Conservation (phyloP, 257 asterid genomes). For the Catharanthus roseus region DNA sequence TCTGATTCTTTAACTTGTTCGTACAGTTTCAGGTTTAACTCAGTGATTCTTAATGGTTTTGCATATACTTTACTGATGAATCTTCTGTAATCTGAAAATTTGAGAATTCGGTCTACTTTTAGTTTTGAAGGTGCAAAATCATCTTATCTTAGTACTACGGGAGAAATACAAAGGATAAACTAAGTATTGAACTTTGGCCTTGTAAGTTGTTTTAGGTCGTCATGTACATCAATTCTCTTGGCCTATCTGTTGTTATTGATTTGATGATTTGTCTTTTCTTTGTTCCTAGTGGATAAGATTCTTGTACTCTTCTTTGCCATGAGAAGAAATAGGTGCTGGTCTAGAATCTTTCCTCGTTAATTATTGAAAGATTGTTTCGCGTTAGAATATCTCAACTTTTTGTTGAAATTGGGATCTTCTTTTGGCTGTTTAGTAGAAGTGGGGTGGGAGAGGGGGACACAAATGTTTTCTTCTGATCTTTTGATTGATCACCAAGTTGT, state of each 20-base stretch:
- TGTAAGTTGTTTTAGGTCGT: not conserved
- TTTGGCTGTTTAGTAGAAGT: not conserved
- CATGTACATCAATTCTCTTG: not conserved
- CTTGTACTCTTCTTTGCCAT: not conserved
- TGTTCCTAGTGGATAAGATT: not conserved
- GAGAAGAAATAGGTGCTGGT: not conserved
- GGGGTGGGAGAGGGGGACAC: not conserved
- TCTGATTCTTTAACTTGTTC: not conserved
- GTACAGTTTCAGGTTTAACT: not conserved
- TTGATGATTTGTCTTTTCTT: not conserved
- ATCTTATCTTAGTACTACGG: not conserved
- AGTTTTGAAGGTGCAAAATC: not conserved
- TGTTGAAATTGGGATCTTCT: not conserved
- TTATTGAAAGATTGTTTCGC: not conserved
- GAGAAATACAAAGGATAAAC: slow-evolving; percentile 2
- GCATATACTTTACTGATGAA: not conserved
- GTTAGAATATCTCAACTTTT: not conserved
- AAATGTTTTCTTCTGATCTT: not conserved
- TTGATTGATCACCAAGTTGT: not conserved
- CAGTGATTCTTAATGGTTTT: not conserved
- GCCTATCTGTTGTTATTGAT: not conserved
- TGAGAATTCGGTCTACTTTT: not conserved
- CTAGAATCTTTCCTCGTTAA: not conserved
- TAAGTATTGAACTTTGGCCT: not conserved
- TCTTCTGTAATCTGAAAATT: not conserved